Evolutionary conservation across 768 basidiomycete species (phyloP).

Genomic region (Suillus occidentalis): DNA sequence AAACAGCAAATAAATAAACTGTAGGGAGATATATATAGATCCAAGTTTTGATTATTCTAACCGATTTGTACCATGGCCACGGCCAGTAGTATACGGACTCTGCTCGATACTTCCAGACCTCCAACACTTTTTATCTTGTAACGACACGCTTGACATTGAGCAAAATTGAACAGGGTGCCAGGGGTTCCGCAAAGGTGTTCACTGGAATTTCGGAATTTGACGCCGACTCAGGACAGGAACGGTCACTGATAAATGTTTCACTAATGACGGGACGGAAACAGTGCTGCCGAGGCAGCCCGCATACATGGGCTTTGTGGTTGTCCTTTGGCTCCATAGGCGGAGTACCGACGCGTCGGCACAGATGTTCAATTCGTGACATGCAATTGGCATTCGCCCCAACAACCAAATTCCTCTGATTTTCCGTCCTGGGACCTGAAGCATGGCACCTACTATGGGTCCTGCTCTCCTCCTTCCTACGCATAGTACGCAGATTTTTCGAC

Average conservation of each 20-base stretch:
- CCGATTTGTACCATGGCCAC: too few relatives aligned
- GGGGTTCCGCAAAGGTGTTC: neutral
- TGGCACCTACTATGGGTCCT: conserved; percentile 6
- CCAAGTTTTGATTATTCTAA: too few relatives aligned
- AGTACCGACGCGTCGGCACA: neutral
- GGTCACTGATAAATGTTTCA: neutral
- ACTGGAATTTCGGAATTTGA: neutral
- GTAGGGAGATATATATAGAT: too few relatives aligned
- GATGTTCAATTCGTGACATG: neutral
- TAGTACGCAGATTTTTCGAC: conserved; percentile 9
- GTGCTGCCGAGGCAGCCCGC: neutral
- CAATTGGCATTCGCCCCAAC: neutral
- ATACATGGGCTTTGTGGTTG: neutral
- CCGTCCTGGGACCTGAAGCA: neutral
- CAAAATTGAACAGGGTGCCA: neutral
- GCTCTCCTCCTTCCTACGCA: conserved; percentile 10
- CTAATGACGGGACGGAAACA: neutral
- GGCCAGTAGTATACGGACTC: too few relatives aligned
- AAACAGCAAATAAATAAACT: too few relatives aligned
- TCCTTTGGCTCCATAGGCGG: neutral
- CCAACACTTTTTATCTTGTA: too few relatives aligned
- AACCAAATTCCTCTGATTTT: neutral
- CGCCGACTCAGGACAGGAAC: neutral
- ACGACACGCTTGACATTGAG: neutral
- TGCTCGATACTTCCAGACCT: too few relatives aligned